A percentile compares a stretch with the other conserved stretches of the same genome.
phyloP scores from a whole-genome alignment of 169 alveolate genomes.

The Plasmodium knowlesi region DNA sequence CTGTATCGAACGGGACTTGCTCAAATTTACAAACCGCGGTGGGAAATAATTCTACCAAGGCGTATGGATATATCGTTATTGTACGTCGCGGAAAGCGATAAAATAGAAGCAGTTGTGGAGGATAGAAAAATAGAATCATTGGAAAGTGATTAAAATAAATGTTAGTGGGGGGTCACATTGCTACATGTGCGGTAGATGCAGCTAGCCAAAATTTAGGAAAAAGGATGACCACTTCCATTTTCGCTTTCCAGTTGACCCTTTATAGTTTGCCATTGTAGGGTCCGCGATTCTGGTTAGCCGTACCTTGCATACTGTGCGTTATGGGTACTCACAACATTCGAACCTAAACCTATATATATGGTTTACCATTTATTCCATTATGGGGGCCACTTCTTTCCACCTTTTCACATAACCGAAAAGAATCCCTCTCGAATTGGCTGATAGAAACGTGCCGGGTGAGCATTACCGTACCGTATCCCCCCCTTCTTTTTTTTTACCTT shows the following conservation, averaged over 20 bases:
- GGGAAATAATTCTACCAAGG: neutral
- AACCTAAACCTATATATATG: neutral
- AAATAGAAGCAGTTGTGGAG: neutral
- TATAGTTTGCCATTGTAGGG: neutral
- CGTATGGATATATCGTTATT: neutral
- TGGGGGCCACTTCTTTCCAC: neutral
- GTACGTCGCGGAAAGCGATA: neutral
- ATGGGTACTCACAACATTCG: neutral
- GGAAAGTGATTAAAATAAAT: no score
- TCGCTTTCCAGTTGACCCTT: neutral
- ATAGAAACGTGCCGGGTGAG: neutral
- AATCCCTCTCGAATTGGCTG: neutral
- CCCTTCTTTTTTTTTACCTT: neutral
- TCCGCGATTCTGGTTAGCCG: neutral
- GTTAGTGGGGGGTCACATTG: neutral
- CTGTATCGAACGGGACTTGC: neutral
- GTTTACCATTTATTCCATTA: neutral
- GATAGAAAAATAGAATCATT: neutral
- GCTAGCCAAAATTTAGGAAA: neutral
- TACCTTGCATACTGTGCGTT: neutral
- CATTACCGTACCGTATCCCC: neutral
- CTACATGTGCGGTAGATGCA: neutral
- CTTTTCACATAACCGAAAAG: neutral
- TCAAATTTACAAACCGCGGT: neutral
- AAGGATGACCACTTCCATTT: neutral